Evolutionary conservation across 345 rosid genomes (phyloP).

Genomic region (Lepidium africanum): DNA sequence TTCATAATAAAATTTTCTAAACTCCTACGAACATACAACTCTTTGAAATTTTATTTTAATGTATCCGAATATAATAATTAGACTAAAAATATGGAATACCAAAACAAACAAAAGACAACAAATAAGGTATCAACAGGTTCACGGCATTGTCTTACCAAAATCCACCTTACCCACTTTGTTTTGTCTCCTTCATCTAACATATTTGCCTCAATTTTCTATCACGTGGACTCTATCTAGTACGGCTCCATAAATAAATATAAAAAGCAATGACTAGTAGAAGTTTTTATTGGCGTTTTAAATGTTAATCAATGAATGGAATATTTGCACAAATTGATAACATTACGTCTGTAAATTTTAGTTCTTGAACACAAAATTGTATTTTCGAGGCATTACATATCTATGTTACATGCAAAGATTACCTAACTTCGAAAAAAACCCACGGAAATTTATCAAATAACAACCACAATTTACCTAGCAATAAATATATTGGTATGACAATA

Average conservation of each 20-base stretch:
- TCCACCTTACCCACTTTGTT: slow-evolving; percentile 27
- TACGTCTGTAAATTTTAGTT: not conserved
- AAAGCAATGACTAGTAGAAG: not conserved
- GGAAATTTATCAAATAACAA: too few species aligned
- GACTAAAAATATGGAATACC: too few species aligned
- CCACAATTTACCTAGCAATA: too few species aligned
- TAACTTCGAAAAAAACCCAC: too few species aligned
- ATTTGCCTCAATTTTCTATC: not conserved
- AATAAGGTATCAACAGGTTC: slow-evolving; percentile 8
- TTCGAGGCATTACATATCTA: not conserved
- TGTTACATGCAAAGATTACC: too few species aligned
- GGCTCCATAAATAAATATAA: not conserved
- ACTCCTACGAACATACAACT: too few species aligned
- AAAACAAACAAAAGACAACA: slow-evolving; percentile 8
- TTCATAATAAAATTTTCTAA: too few species aligned
- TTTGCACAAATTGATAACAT: not conserved
- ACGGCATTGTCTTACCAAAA: slow-evolving; percentile 7
- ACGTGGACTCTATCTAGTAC: not conserved
- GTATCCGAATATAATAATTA: too few species aligned
- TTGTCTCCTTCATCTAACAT: slow-evolving; percentile 6
- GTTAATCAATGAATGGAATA: not conserved
- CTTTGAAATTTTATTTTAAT: too few species aligned
- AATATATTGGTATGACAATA: too few species aligned
- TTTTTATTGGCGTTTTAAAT: too few species aligned
- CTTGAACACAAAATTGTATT: not conserved